Evolutionary conservation across 2,329 filamentous ascomycete species (phyloP).

Genomic region (Colletotrichum filicis): DNA sequence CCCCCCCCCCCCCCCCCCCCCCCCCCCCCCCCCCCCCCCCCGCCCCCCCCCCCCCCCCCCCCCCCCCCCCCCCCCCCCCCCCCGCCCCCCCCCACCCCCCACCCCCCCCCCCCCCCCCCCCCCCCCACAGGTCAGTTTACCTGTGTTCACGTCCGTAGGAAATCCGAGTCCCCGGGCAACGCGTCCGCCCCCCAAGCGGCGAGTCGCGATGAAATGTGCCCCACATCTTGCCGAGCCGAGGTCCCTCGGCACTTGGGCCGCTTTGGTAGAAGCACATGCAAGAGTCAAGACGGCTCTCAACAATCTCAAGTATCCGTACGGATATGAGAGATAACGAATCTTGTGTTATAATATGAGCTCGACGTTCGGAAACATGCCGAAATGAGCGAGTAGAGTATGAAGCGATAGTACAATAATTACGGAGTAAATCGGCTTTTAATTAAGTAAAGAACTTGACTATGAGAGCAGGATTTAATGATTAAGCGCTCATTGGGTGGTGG

Average conservation of each 20-base stretch:
- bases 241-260: constrained; percentile 14
- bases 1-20: too few relatives aligned
- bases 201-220: neutral
- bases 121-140: too few relatives aligned
- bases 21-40: too few relatives aligned
- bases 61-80: too few relatives aligned
- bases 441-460: neutral
- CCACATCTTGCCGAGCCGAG: constrained; percentile 23
- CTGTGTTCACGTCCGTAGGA: neutral
- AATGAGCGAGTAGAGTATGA: neutral
- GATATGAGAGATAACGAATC: neutral
- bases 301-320: neutral
- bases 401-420: neutral
- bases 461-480: too few relatives aligned
- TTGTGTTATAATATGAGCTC: too few relatives aligned
- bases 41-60: too few relatives aligned
- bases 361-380: neutral
- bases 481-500: too few relatives aligned
- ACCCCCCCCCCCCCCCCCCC: too few relatives aligned
- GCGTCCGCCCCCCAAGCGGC: neutral
- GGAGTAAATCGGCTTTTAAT: too few relatives aligned
- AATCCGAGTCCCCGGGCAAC: neutral
- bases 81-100: too few relatives aligned
- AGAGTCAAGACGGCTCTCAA: neutral
- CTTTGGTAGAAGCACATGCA: constrained; percentile 9